These are phyloP conservation scores for Colletotrichum truncatum DNA, from an alignment of 2,329 filamentous ascomycete species.

Conservation along the genomic window DNA sequence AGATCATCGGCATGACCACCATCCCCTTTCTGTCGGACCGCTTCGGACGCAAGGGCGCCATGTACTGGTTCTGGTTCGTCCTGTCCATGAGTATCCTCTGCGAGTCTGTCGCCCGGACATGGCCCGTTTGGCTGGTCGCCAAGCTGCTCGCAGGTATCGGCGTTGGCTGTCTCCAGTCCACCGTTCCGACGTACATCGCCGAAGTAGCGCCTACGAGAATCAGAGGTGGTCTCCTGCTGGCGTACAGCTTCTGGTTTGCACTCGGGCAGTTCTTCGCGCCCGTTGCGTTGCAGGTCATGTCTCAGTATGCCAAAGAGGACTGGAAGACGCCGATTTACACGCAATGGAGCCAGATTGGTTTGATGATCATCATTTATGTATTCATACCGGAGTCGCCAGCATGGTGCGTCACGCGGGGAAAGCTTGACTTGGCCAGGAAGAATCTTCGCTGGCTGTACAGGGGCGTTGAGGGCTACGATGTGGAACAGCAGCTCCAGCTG, in stretches of 20 bases:
- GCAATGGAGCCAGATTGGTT: slow-evolving; percentile 53
- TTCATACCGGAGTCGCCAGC: slow-evolving; percentile 50
- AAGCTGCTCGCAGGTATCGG: slow-evolving; percentile 47
- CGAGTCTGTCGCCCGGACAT: slow-evolving; percentile 45
- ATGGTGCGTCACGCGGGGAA: slow-evolving; percentile 42
- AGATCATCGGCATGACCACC: slow-evolving; percentile 47
- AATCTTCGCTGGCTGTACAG: slow-evolving; percentile 33
- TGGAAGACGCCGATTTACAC: slow-evolving; percentile 52
- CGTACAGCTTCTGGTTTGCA: slow-evolving; percentile 54
- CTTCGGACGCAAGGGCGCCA: slow-evolving; percentile 43
- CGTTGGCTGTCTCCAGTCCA: slow-evolving; percentile 52
- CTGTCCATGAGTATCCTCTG: slow-evolving; percentile 45
- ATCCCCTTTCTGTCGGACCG: slow-evolving; percentile 36
- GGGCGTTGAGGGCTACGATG: slow-evolving; percentile 38
- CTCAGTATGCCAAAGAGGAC: slow-evolving; percentile 39
- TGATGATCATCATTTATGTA: slow-evolving; percentile 48
- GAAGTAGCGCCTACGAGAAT: slow-evolving; percentile 51
- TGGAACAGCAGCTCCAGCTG: slow-evolving; percentile 39
- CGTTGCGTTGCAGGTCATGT: slow-evolving; percentile 48
- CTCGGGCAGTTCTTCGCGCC: slow-evolving; percentile 52
- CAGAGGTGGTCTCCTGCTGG: slow-evolving; percentile 49
- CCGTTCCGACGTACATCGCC: slow-evolving; percentile 50
- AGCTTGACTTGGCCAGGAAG: slow-evolving; percentile 34
- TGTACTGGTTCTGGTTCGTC: slow-evolving; percentile 42
- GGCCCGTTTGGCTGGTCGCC: slow-evolving; percentile 50